Evolutionary conservation across 2,329 filamentous ascomycete species (phyloP), one percentile per base, ranked within the genome.

Genomic region (Ampelomyces quisqualis): DNA sequence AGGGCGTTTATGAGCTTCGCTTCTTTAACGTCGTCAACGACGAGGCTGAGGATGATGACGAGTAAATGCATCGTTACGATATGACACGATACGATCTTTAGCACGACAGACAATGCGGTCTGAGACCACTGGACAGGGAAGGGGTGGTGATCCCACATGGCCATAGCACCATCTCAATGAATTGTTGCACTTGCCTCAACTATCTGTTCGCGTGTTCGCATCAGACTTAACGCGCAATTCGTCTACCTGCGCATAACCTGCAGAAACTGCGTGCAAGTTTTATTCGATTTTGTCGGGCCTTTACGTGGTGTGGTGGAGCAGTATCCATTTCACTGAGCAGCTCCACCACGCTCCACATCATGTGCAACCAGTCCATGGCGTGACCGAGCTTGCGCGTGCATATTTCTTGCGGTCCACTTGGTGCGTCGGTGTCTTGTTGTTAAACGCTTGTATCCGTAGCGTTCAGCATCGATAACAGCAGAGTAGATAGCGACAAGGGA

Each of bases 1-100:
- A 91, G 80, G 91, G 93, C 72, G 90, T 96, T 60, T 98, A 98
- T 81, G 90, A 96, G 82, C 86, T 98, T 77, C 90, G 95, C 81
- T 98, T 98, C 90, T 98, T 95, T 90, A 98, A 98, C 82, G 90
- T 98, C 71, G 91, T 96, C 70, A 93, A 95, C 77, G 93, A 98
- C 74, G 91, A 90, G 73, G 90, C 82, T 65, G 93, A 97, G 63
- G 93, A 98, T 71, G 93, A 98, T 72, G 93, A 98, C 71, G 93
- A 98, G 76, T 98, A 96, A 82, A 84, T 49, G 39, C 40, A 35
- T 29, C 31, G 21, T 41, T 43, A 34, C 20, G 39, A 52, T 43
- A n/a, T n/a, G n/a, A n/a, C n/a, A n/a, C n/a, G n/a, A n/a, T n/a
- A n/a, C n/a, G n/a, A n/a, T n/a, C n/a, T n/a, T n/a, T n/a, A n/a